Evolutionary conservation across 176 grass and related monocot species (phyloP), one percentile per base, ranked within the genome.

Genomic region (Lolium multiflorum): DNA sequence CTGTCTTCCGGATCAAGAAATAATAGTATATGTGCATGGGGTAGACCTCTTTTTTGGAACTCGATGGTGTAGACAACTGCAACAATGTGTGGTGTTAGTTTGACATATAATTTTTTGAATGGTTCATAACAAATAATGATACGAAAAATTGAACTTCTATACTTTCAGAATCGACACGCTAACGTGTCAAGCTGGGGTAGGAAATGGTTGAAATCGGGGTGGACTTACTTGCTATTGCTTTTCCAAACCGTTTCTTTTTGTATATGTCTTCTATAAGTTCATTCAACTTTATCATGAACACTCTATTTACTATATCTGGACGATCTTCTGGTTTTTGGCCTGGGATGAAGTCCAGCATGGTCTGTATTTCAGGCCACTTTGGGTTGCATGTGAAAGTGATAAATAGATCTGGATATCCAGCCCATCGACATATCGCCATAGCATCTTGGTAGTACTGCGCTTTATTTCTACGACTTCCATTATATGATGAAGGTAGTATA

Each of bases 341-440:
- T 16, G 16, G 46, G 47, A 67, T 57, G 0, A 28, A 2, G 3
- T 58, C 61, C 2, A 74, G 46, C 48, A 76, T 77, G 6, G 68
- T 14, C 0, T 80, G 55, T 74, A 85, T 89, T 43, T 89, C 74
- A 0, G 22, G 57, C 76, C 81, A 89, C 15, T 90, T 90, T 46
- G 52, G 68, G 47, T 89, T 89, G 55, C 74, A 89, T 57, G 82
- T 89, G 9, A 85, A 85, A 7, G 82, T 86, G 7, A 76, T 11
- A 1, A 89, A 85, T 0, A 81, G 0, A 43, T 89, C 55, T 0
- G 41, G 82, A 39, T 78, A 84, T 16, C 60, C 60, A 58, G 43
- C 61, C 61, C 64, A 80, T 17, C 16, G 55, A 26, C 81, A 89
- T n/a, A 73, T 43, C 41, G 41, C 81, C 51, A 89, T 83, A 22